These are phyloP conservation scores for Ophiostoma perfectum DNA, from an alignment of 2,329 filamentous ascomycete genomes.

Conservation along the genomic window DNA sequence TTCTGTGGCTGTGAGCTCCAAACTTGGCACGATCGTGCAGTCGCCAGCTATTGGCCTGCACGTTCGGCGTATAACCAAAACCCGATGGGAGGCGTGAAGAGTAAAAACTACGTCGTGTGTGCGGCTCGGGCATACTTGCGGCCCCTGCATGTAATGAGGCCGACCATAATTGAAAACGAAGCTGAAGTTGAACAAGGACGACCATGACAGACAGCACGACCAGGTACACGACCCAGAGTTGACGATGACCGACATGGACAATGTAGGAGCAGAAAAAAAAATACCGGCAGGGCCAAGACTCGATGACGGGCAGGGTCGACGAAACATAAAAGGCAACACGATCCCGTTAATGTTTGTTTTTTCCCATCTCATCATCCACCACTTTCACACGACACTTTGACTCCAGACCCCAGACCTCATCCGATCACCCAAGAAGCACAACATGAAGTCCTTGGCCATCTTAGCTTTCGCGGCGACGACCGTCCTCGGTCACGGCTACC, in stretches of 20 bases:
- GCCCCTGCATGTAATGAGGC: slow-evolving; percentile 8
- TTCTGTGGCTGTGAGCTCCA: not conserved
- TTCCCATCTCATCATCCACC: not conserved
- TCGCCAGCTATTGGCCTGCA: not conserved
- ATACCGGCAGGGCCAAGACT: slow-evolving; percentile 1
- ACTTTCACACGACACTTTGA: not conserved
- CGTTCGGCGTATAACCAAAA: not conserved
- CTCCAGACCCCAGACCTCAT: not conserved
- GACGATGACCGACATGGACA: slow-evolving; percentile 4
- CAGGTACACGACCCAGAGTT: not conserved
- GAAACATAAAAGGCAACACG: not conserved
- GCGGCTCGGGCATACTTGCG: slow-evolving; percentile 4
- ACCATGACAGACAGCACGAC: no score
- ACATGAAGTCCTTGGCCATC: slow-evolving; percentile 5
- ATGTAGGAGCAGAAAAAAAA: not conserved
- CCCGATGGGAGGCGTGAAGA: not conserved
- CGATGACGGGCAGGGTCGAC: not conserved
- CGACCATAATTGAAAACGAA: not conserved
- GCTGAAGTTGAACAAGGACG: no score
- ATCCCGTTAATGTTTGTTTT: not conserved
- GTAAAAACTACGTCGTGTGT: slow-evolving; percentile 6
- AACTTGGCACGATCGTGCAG: not conserved
- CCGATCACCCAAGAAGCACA: not conserved
- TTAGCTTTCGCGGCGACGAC: slow-evolving; percentile 2
- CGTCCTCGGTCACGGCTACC: slow-evolving; percentile 9